Evolutionary conservation across 139 green algal genomes (phyloP).

Genomic region (Coelastrella sp.): DNA sequence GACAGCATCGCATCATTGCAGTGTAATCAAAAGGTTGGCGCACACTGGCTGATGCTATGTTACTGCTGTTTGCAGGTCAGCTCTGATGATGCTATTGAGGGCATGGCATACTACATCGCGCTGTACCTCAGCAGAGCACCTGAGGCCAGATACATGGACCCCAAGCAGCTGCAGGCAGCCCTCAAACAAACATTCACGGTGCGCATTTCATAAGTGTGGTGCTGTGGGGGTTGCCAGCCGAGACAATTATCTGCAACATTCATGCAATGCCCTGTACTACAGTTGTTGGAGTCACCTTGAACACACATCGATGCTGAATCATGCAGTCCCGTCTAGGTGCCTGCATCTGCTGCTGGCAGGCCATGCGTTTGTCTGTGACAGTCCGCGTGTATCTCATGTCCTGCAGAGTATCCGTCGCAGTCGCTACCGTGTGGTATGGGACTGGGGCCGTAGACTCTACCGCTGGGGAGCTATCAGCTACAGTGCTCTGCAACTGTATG

Average conservation of each 20-base stretch:
- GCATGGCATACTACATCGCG: constrained; percentile 65
- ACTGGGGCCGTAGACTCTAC: constrained; percentile 50
- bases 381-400: not conserved
- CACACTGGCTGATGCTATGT: not conserved
- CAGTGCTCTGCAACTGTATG: constrained; percentile 51
- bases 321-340: not conserved
- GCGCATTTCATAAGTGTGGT: too few relatives aligned
- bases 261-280: not conserved
- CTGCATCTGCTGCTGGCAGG: not conserved
- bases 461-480: constrained; percentile 39
- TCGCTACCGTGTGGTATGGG: constrained; percentile 42
- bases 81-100: constrained; percentile 55
- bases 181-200: constrained; percentile 55
- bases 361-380: not conserved
- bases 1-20: too few relatives aligned
- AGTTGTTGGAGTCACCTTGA: not conserved
- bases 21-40: too few relatives aligned
- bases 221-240: too few relatives aligned
- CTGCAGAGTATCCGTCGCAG: constrained; percentile 41
- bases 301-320: too few relatives aligned
- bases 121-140: constrained; percentile 52
- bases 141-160: constrained; percentile 54
- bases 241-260: too few relatives aligned
- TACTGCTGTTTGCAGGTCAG: constrained; percentile 18
- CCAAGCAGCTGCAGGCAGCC: constrained; percentile 60